Conservation (phyloP, 768 basidiomycete genomes). For the Lactarius tabidus region DNA sequence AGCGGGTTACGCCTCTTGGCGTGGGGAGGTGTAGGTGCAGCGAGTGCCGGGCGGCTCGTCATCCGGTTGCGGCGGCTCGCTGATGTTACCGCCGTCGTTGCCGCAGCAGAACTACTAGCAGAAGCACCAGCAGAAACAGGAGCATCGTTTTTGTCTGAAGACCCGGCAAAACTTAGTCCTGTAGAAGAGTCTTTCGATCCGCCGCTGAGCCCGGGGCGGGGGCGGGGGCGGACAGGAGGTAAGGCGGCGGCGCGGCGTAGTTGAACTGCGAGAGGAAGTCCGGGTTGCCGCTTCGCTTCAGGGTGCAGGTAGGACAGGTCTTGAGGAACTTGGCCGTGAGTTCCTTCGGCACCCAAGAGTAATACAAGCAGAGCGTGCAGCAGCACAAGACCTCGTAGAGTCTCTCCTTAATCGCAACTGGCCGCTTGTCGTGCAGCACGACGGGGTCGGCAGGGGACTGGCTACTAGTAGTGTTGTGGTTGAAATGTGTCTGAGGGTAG, state of each 20-base stretch:
- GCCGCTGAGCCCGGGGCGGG: conserved; percentile 4
- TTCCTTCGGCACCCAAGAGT: conserved; percentile 83
- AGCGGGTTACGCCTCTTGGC: background rate
- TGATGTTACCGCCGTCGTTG: too few species aligned
- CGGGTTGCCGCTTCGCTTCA: conserved; percentile 39
- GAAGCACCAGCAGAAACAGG: too few species aligned
- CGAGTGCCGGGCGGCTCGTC: background rate
- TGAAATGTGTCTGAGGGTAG: conserved; percentile 24
- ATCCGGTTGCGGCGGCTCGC: background rate
- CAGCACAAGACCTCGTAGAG: conserved; percentile 75
- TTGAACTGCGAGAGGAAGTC: conserved; percentile 21
- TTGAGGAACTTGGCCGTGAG: conserved; percentile 76
- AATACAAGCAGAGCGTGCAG: conserved; percentile 61
- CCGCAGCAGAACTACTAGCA: too few species aligned
- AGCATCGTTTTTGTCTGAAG: too few species aligned
- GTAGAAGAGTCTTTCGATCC: conserved; percentile 20
- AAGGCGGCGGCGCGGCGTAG: background rate
- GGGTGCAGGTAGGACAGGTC: conserved; percentile 72
- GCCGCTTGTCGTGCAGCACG: conserved; percentile 64
- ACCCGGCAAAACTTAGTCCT: too few species aligned
- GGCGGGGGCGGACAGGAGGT: background rate
- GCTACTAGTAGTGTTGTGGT: background rate
- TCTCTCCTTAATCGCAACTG: conserved; percentile 74
- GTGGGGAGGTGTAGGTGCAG: background rate
- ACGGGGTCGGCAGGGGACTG: conserved; percentile 34